These are phyloP conservation scores for Chloranthus sessilifolius DNA, from an alignment of 164 flowering plant species.

Conservation along the genomic window DNA sequence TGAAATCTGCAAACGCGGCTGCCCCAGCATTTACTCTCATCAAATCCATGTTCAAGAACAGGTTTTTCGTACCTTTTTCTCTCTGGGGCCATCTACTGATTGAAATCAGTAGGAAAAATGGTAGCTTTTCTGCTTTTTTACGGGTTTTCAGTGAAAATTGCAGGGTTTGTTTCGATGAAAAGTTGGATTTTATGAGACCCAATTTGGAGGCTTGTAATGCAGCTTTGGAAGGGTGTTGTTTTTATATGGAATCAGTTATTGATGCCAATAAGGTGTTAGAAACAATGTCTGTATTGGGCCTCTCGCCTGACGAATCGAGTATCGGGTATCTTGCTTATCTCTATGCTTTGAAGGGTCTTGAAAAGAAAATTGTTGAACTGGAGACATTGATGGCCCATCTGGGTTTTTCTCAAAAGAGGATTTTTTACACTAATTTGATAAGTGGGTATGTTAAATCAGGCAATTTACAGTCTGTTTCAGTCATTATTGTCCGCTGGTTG, in stretches of 20 bases:
- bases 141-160: constrained; percentile 66
- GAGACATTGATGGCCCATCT: constrained; percentile 51
- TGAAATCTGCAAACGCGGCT: constrained; percentile 43
- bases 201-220: constrained; percentile 75
- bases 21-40: constrained; percentile 81
- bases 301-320: constrained; percentile 65
- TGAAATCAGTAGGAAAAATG: constrained; percentile 63
- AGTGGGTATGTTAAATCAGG: constrained; percentile 69
- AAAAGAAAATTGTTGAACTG: constrained; percentile 60
- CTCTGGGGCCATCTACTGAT: constrained; percentile 64
- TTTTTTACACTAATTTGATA: constrained; percentile 51
- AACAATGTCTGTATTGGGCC: constrained; percentile 65
- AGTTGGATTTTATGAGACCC: constrained; percentile 68
- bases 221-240: constrained; percentile 80
- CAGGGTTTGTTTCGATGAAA: constrained; percentile 71
- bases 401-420: constrained; percentile 34
- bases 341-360: constrained; percentile 72
- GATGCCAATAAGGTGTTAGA: constrained; percentile 85
- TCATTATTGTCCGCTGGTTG: constrained; percentile 39
- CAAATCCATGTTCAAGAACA: constrained; percentile 72
- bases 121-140: constrained; percentile 48
- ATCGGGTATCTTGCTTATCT: constrained; percentile 79
- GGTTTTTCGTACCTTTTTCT: constrained; percentile 57
- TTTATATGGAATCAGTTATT: constrained; percentile 45
- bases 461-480: constrained; percentile 42